A percentile compares a stretch with the other conserved stretches of the same genome.
Conservation (phyloP, 2,329 filamentous ascomycete species). For the Neonectria punicea region DNA sequence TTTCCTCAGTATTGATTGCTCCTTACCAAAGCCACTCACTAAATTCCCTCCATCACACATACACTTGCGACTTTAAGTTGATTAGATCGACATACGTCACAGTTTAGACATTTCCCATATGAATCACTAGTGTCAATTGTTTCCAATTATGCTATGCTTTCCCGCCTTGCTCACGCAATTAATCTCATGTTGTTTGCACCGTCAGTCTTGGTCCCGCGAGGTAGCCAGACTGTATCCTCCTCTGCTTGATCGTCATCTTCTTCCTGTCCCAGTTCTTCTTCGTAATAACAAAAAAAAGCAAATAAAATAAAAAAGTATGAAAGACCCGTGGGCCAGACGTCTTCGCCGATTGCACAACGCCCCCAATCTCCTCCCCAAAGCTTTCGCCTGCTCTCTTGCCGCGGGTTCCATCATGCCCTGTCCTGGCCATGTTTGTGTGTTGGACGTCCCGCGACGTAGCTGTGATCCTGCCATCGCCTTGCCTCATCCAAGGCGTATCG, state of each 20-base stretch:
- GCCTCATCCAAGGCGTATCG: not conserved
- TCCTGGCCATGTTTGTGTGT: slow-evolving; percentile 1
- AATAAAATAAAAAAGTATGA: not conserved
- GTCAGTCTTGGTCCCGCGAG: slow-evolving; percentile 41
- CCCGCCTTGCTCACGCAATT: slow-evolving; percentile 2
- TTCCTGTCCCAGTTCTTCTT: slow-evolving; percentile 13
- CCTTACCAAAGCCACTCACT: not conserved
- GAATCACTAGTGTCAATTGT: slow-evolving; percentile 19
- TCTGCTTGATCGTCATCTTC: slow-evolving; percentile 4
- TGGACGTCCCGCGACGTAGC: not conserved
- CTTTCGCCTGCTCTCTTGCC: not conserved
- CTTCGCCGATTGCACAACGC: not conserved
- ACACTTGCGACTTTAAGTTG: too few species aligned
- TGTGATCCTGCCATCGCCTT: not conserved
- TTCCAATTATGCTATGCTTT: slow-evolving; percentile 26
- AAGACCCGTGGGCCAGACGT: not conserved
- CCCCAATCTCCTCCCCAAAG: not conserved
- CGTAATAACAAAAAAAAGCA: slow-evolving; percentile 8
- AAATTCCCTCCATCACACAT: not conserved
- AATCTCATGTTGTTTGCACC: slow-evolving; percentile 30
- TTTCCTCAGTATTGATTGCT: not conserved
- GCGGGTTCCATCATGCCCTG: slow-evolving; percentile 14
- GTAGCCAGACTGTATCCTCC: slow-evolving; percentile 33
- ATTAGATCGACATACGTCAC: too few species aligned
- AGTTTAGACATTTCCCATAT: not conserved